Percentiles rank a stretch among this genome's conserved stretches.
phyloP scores from a whole-genome alignment of 75 land plant genomes.

The Pseudotsuga menziesii region DNA sequence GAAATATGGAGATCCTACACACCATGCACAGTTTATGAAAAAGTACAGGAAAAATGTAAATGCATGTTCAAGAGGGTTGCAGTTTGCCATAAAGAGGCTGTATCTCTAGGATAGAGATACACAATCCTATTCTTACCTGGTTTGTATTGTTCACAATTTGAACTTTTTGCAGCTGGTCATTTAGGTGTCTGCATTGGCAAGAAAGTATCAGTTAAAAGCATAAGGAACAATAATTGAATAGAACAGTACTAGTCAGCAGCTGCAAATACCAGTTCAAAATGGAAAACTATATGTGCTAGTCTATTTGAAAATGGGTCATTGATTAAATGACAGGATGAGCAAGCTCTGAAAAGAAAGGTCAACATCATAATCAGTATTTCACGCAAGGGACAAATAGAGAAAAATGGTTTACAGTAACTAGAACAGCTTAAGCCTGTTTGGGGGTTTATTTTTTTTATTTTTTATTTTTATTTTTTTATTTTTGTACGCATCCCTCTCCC shows the following conservation, averaged over 20 bases:
- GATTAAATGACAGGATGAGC: background rate
- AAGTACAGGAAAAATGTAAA: background rate
- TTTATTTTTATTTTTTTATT: no score
- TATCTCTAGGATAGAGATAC: background rate
- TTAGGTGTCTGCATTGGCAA: slow-evolving; percentile 54
- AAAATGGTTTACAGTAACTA: no score
- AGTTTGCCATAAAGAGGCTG: background rate
- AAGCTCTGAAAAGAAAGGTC: background rate
- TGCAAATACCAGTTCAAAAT: background rate
- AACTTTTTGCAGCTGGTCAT: slow-evolving; percentile 75
- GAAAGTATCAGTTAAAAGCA: background rate
- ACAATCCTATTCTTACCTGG: slow-evolving; percentile 45
- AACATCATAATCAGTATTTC: background rate
- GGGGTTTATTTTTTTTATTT: no score
- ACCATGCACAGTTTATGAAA: background rate
- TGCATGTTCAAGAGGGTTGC: background rate
- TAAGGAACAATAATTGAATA: background rate
- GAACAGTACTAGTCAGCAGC: background rate
- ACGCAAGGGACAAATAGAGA: background rate
- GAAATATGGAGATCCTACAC: background rate
- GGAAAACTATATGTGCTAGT: background rate
- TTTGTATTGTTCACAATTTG: slow-evolving; percentile 73
- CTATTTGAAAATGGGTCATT: no score
- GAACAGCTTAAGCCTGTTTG: no score
- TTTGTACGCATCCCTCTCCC: no score